Percentiles rank a stretch among this genome's conserved stretches.
These are phyloP conservation scores for Aspergillus haitiensis DNA, from an alignment of 495 filamentous ascomycete genomes.

Conservation along the genomic window DNA sequence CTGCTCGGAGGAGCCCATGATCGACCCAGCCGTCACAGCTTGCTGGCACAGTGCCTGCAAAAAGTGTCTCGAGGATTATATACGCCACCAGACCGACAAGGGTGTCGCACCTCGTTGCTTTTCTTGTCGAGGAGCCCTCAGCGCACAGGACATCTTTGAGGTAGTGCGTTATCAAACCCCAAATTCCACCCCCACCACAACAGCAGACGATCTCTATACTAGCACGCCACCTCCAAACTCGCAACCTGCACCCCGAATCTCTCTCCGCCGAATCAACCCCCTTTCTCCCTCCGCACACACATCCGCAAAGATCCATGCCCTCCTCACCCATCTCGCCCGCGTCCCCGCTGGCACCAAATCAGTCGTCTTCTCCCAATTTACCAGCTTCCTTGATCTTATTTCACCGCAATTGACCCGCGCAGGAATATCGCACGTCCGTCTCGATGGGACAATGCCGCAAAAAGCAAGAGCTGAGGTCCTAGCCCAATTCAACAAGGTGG, in stretches of 20 bases:
- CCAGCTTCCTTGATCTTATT: conserved; percentile 90
- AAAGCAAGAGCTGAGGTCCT: conserved; percentile 77
- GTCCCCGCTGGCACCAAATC: conserved; percentile 77
- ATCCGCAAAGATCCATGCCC: conserved; percentile 81
- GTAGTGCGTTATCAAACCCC: conserved; percentile 62
- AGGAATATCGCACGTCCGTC: conserved; percentile 75
- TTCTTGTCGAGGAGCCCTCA: conserved; percentile 82
- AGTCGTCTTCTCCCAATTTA: conserved; percentile 95
- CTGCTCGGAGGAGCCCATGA: conserved; percentile 92
- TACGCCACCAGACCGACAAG: conserved; percentile 79
- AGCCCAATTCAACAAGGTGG: conserved; percentile 59
- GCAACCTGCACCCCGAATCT: conserved; percentile 61
- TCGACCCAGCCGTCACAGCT: conserved; percentile 86
- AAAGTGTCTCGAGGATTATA: conserved; percentile 81
- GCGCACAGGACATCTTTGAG: conserved; percentile 83
- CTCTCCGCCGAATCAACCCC: conserved; percentile 74
- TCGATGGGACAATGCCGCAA: conserved; percentile 89
- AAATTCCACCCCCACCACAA: conserved; percentile 24
- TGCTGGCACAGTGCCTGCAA: conserved; percentile 98
- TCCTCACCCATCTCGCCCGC: conserved; percentile 70
- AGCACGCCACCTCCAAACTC: conserved; percentile 35
- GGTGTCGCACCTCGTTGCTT: conserved; percentile 77
- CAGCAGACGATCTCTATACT: conserved; percentile 33
- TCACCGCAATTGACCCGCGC: conserved; percentile 69
- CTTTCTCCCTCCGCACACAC: conserved; percentile 58